Base-by-base conservation (phyloP, 1,284 basidiomycete genomes). In the Cryptococcus sp. region DNA sequence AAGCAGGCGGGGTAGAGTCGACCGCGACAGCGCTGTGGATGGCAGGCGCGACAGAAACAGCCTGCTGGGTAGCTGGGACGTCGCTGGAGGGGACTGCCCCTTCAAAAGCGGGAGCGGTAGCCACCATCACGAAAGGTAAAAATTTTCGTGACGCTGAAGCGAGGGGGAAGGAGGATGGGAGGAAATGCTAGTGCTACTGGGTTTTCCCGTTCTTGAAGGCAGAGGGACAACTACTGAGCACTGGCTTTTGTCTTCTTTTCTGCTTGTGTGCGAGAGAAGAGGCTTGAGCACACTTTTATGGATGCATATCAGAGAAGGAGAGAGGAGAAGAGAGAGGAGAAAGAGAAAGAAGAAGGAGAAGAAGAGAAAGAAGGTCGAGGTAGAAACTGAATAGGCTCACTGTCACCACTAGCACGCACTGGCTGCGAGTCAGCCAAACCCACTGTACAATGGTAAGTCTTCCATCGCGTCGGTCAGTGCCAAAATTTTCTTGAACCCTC, bases 1-100 rank as follows among this genome's bases (percentile, higher is more conserved):
- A 66, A 43, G 61, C 43, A 39, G 67, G 69, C 17, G 70, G 67
- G 37, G 70, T 65, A 17, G 57, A 54, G 22, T 67, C 69, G 54
- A 52, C 29, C 22, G 61, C 48, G n/a, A 65, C 64, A n/a, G 68
- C 67, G 16, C 56, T 39, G 38, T 66, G 63, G 39, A 50, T 49
- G 26, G 70, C 59, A 4, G 66, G 58, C 15, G 69, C 52, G 37
- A 49, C 19, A 20, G 58, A 48, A 3, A 46, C 54, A 26, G 67
- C 71, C 41, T 65, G 61, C 53, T 71, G 66, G 47, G 57, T 37
- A 43, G 62, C 23, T 22, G 66, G 56, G 52, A 68, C 61, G 51
- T 59, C 60, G 50, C 66, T 59, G 17, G 67, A 62, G 20, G 67
- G 64, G 34, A 69, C 63, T 25, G 59, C 65, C 40, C 65, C 70